A percentile compares a stretch with the other conserved stretches of the same genome.
These are phyloP conservation scores for Schizothecium vesticola DNA, from an alignment of 495 filamentous ascomycete genomes.

Conservation along the genomic window DNA sequence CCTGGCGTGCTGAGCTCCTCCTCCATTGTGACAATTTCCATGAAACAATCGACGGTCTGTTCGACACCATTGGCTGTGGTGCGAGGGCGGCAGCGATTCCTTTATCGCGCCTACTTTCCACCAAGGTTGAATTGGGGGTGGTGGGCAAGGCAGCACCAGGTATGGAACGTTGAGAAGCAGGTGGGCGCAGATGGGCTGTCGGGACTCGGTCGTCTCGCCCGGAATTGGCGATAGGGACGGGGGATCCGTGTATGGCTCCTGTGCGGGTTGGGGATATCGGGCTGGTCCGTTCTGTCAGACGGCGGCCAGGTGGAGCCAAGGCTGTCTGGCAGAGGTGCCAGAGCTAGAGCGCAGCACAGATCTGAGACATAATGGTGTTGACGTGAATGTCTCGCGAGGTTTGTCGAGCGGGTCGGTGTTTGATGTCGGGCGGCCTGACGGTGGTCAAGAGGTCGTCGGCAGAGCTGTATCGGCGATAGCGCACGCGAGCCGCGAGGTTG, in stretches of 20 bases:
- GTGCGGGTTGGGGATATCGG: slow-evolving; percentile 12
- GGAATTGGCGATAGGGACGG: slow-evolving; percentile 1
- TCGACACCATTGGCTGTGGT: slow-evolving; percentile 19
- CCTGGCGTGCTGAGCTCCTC: slow-evolving; percentile 29
- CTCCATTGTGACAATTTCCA: slow-evolving; percentile 37
- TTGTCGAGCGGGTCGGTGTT: background rate
- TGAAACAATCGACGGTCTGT: slow-evolving; percentile 4
- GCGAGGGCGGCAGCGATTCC: slow-evolving; percentile 1
- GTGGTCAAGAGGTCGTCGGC: background rate
- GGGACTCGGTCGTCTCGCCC: background rate
- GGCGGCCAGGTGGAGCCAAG: slow-evolving; percentile 16
- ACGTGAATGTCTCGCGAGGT: slow-evolving; percentile 30
- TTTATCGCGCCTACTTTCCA: slow-evolving; percentile 10
- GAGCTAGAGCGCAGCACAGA: slow-evolving; percentile 42
- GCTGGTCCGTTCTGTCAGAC: slow-evolving; percentile 2
- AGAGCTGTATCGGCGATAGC: background rate
- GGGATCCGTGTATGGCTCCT: slow-evolving; percentile 6
- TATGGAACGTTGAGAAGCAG: background rate
- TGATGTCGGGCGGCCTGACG: background rate
- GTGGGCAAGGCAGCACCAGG: background rate
- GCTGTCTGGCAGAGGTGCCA: slow-evolving; percentile 43
- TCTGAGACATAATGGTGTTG: slow-evolving; percentile 46
- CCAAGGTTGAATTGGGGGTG: background rate
- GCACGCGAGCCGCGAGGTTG: background rate
- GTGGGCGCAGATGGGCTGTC: background rate